Evolutionary conservation across 331 rosid genomes (phyloP).

Genomic region (Quercus phellos): DNA sequence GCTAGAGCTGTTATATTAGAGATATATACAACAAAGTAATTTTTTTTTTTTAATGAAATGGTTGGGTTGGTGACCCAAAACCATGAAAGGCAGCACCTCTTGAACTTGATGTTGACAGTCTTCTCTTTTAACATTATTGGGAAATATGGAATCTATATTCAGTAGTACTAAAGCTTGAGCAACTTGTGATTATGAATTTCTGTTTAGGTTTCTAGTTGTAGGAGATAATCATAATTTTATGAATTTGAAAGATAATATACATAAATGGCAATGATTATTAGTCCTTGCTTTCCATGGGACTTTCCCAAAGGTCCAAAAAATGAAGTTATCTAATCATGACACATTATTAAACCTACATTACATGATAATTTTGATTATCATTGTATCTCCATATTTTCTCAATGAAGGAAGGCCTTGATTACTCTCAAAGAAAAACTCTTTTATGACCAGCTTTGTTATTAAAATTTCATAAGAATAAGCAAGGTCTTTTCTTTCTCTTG

Average conservation of each 20-base stretch:
- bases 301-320: neutral
- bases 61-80: neutral
- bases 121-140: neutral
- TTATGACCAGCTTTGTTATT: constrained; percentile 12
- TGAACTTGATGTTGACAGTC: neutral
- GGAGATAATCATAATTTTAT: too few relatives aligned
- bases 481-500: neutral
- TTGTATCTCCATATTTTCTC: neutral
- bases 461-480: neutral
- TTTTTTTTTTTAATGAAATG: too few relatives aligned
- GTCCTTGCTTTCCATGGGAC: neutral
- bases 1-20: too few relatives aligned
- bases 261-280: neutral
- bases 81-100: neutral
- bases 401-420: constrained; percentile 16
- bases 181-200: too few relatives aligned
- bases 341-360: neutral
- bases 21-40: too few relatives aligned
- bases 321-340: neutral
- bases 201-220: too few relatives aligned
- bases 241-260: neutral
- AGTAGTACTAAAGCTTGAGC: too few relatives aligned
- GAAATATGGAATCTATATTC: too few relatives aligned
- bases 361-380: neutral
- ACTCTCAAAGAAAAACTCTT: constrained; percentile 7